These are phyloP conservation scores for Ophiostoma australiae DNA, from an alignment of 2,329 filamentous ascomycete species.

Conservation along the genomic window DNA sequence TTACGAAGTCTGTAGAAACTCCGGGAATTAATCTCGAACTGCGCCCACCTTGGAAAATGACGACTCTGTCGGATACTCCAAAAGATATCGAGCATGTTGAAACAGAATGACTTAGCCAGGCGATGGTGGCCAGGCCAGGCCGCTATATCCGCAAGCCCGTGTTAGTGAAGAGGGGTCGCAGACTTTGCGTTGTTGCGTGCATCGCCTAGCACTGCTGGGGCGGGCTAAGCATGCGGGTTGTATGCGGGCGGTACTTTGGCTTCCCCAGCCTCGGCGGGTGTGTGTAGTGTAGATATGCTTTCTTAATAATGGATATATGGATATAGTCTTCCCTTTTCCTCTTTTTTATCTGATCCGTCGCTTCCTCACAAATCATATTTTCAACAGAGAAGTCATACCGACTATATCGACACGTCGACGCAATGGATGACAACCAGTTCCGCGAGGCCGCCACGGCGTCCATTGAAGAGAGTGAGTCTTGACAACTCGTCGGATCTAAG, in stretches of 20 bases:
- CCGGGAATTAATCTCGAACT: neutral
- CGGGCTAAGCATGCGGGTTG: neutral
- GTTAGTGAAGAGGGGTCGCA: constrained; percentile 2
- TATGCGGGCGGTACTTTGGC: neutral
- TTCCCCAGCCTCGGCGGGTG: neutral
- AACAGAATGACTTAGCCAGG: neutral
- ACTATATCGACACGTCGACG: neutral
- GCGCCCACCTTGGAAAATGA: neutral
- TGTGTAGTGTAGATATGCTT: neutral
- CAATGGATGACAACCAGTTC: constrained; percentile 44
- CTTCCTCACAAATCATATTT: neutral
- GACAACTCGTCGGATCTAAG: neutral
- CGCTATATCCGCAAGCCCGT: neutral
- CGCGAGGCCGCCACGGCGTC: constrained; percentile 68
- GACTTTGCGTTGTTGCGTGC: neutral
- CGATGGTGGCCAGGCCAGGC: neutral
- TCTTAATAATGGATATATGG: neutral
- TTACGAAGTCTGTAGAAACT: neutral
- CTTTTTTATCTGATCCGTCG: neutral
- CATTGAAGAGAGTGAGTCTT: constrained; percentile 73
- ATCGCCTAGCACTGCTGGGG: neutral
- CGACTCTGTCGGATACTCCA: neutral
- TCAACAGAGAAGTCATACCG: too few species aligned
- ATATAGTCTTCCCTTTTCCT: neutral
- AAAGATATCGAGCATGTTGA: neutral